Evolutionary conservation across 805 yeast genomes (phyloP).

Genomic region (Starmerella bacillaris): DNA sequence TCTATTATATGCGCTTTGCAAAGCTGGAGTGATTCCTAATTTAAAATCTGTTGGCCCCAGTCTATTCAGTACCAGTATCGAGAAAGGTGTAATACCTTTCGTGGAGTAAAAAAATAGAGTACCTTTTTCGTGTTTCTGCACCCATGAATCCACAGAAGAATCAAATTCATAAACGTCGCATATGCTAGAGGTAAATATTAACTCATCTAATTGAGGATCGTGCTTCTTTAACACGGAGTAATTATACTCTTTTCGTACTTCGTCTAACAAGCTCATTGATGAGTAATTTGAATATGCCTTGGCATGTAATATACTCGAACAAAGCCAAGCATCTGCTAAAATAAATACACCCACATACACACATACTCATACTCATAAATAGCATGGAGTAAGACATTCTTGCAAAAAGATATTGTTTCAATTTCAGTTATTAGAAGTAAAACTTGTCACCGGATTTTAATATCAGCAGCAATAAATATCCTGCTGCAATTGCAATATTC

Average conservation of each 20-base stretch:
- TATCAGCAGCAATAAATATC: no score
- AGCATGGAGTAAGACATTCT: no score
- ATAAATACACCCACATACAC: no score
- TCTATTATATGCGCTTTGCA: no score
- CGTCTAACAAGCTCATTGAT: neutral
- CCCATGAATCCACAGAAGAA: conserved; percentile 23
- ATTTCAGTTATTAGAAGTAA: no score
- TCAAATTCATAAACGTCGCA: conserved; percentile 27
- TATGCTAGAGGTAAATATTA: conserved; percentile 25
- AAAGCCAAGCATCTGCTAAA: no score
- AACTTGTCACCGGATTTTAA: no score
- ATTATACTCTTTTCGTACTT: conserved; percentile 18
- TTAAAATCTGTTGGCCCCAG: conserved; percentile 20
- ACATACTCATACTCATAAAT: no score
- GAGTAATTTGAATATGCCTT: no score
- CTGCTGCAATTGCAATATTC: no score
- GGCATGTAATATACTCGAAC: no score
- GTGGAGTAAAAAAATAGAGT: conserved; percentile 25
- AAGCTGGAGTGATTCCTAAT: conserved; percentile 22
- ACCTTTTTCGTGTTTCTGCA: conserved; percentile 25
- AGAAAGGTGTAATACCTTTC: conserved; percentile 21
- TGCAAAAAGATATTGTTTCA: no score
- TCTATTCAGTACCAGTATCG: conserved; percentile 24
- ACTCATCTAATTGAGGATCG: conserved; percentile 23
- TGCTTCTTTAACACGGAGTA: conserved; percentile 21